These are phyloP conservation scores for Pseudopyricularia cyperi DNA, from an alignment of 2,329 filamentous ascomycete genomes.

Conservation along the genomic window DNA sequence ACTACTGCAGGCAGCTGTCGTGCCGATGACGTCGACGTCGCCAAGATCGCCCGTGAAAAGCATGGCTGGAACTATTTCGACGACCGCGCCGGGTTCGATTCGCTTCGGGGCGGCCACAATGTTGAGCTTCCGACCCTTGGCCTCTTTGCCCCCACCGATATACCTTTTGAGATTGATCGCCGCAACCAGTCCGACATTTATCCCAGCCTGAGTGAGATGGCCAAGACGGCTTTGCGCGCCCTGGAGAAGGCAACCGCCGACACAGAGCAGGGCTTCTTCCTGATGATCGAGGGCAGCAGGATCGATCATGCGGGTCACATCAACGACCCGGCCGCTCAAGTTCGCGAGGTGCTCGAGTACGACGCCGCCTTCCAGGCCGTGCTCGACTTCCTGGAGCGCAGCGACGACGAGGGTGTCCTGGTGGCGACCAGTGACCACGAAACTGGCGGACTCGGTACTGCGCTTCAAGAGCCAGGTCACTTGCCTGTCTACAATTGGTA, in stretches of 20 bases:
- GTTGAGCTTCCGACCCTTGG: constrained; percentile 73
- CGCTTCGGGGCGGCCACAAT: constrained; percentile 50
- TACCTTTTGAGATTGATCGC: constrained; percentile 90
- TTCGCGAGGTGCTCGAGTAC: constrained; percentile 89
- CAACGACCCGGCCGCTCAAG: constrained; percentile 74
- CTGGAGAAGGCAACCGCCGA: constrained; percentile 70
- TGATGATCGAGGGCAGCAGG: constrained; percentile 95
- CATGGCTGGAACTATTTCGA: constrained; percentile 69
- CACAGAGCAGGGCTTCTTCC: constrained; percentile 86
- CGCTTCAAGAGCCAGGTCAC: constrained; percentile 44
- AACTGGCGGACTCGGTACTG: constrained; percentile 76
- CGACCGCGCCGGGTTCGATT: constrained; percentile 62
- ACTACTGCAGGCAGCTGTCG: constrained; percentile 70
- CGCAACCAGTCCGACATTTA: constrained; percentile 66
- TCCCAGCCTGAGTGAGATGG: constrained; percentile 86
- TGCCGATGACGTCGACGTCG: constrained; percentile 62
- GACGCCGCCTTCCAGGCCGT: constrained; percentile 76
- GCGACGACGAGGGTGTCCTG: constrained; percentile 62
- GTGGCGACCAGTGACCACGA: constrained; percentile 93
- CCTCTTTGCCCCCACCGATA: constrained; percentile 68
- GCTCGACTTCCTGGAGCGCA: constrained; percentile 69
- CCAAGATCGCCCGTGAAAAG: constrained; percentile 58
- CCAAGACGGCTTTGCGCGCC: constrained; percentile 64
- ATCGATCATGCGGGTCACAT: constrained; percentile 91
- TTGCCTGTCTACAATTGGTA: constrained; percentile 61